Evolutionary conservation across 495 filamentous ascomycete genomes (phyloP).

Genomic region (Chaetomium tenue): DNA sequence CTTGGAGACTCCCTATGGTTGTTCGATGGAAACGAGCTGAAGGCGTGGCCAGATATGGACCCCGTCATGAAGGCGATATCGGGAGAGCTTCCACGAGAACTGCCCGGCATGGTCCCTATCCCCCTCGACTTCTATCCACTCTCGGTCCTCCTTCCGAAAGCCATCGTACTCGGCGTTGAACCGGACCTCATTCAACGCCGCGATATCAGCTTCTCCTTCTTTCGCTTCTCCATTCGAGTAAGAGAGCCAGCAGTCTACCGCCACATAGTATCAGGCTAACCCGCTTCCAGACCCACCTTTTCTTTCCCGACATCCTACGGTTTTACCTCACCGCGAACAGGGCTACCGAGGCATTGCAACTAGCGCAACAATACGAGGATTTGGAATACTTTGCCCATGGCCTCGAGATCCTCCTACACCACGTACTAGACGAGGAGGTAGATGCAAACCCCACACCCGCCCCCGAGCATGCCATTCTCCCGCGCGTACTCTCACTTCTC

Average conservation of each 20-base stretch:
- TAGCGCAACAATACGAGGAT: slow-evolving; percentile 78
- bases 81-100: slow-evolving; percentile 55
- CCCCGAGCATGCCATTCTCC: slow-evolving; percentile 72
- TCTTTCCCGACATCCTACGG: slow-evolving; percentile 82
- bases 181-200: slow-evolving; percentile 87
- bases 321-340: slow-evolving; percentile 70
- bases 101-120: slow-evolving; percentile 64
- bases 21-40: slow-evolving; percentile 80
- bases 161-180: slow-evolving; percentile 85
- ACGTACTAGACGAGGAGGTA: slow-evolving; percentile 91
- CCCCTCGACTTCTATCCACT: slow-evolving; percentile 88
- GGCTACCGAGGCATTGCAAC: slow-evolving; percentile 66
- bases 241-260: background rate
- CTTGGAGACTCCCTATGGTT: slow-evolving; percentile 90
- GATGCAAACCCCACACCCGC: slow-evolving; percentile 62
- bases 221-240: slow-evolving; percentile 79
- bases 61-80: slow-evolving; percentile 71
- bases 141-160: slow-evolving; percentile 79
- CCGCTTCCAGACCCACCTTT: slow-evolving; percentile 68
- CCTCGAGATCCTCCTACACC: slow-evolving; percentile 87
- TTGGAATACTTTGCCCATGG: slow-evolving; percentile 90
- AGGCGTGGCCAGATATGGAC: slow-evolving; percentile 88
- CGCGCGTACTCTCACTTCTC: slow-evolving; percentile 82
- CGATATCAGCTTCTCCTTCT: slow-evolving; percentile 82
- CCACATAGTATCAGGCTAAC: slow-evolving; percentile 15